These are phyloP conservation scores for Yarrowia bubula DNA, from an alignment of 805 yeast genomes.

Conservation along the genomic window DNA sequence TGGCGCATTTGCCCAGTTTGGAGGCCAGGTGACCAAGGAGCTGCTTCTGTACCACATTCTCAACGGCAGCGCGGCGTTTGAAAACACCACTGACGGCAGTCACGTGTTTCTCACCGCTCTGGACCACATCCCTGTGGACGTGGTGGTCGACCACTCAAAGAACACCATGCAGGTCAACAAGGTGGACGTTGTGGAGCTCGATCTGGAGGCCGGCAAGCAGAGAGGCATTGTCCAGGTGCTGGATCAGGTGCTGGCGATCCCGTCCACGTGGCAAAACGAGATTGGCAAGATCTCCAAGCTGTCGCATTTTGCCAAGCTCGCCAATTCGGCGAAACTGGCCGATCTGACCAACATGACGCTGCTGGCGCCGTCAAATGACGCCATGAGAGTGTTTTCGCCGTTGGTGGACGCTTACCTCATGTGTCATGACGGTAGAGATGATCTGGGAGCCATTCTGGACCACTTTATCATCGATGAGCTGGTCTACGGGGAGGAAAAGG, in stretches of 20 bases:
- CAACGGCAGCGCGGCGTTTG: conserved; percentile 36
- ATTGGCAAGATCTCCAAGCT: neutral
- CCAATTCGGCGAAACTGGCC: neutral
- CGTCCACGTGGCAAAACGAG: conserved; percentile 4
- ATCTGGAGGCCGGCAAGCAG: conserved; percentile 59
- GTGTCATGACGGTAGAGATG: conserved; percentile 28
- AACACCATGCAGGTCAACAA: neutral
- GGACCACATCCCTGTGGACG: neutral
- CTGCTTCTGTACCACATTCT: conserved; percentile 40
- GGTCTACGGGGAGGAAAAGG: conserved; percentile 34
- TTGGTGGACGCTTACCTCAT: conserved; percentile 49
- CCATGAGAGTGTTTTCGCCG: conserved; percentile 41
- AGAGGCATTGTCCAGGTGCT: conserved; percentile 63
- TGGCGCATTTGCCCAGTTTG: conserved; percentile 57
- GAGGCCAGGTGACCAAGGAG: conserved; percentile 31
- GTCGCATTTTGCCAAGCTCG: conserved; percentile 1
- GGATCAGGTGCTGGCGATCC: neutral
- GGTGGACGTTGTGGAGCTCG: conserved; percentile 54
- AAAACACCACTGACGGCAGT: conserved; percentile 34
- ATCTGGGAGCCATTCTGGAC: conserved; percentile 39
- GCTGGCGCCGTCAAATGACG: conserved; percentile 42
- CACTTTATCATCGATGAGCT: conserved; percentile 46
- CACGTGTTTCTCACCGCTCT: conserved; percentile 7
- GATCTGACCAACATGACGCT: conserved; percentile 11
- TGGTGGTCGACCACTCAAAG: neutral